A percentile compares a stretch with the other conserved stretches of the same genome.
These are phyloP conservation scores for thale cress (Arabidopsis thaliana) DNA, from an alignment of 345 rosid genomes.

Conservation along the genomic window DNA sequence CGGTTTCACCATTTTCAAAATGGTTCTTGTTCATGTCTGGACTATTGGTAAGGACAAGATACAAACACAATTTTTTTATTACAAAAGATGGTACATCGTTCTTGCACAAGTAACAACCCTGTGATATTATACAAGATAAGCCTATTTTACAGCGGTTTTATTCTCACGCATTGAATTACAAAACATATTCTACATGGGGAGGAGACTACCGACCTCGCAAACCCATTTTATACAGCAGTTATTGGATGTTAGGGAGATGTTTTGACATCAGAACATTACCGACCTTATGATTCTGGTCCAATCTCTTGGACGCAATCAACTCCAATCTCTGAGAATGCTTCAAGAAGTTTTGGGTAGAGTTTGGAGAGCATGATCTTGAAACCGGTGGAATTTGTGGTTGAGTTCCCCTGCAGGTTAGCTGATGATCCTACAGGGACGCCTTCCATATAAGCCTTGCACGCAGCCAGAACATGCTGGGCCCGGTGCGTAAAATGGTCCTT, in stretches of 20 bases:
- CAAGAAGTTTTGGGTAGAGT: conserved; percentile 75
- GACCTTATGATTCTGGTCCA: conserved; percentile 35
- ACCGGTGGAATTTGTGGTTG: conserved; percentile 69
- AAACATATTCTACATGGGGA: conserved; percentile 39
- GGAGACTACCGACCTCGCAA: conserved; percentile 22
- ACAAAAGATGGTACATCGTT: conserved; percentile 36
- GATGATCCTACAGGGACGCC: conserved; percentile 67
- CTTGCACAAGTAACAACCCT: conserved; percentile 24
- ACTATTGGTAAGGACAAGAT: conserved; percentile 61
- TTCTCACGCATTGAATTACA: conserved; percentile 39
- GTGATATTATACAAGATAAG: conserved; percentile 31
- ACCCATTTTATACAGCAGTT: conserved; percentile 36
- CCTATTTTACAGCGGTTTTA: conserved; percentile 42
- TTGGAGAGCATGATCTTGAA: conserved; percentile 95
- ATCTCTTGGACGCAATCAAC: conserved; percentile 62
- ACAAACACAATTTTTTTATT: conserved; percentile 32
- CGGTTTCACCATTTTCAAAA: conserved; percentile 74
- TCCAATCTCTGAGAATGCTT: conserved; percentile 72
- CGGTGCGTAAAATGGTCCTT: conserved; percentile 69
- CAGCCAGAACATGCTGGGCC: conserved; percentile 52
- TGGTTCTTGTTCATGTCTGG: conserved; percentile 77
- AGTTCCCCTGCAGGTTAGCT: conserved; percentile 44
- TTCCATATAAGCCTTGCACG: conserved; percentile 81
- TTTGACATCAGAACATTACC: conserved; percentile 9
- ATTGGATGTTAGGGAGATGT: conserved; percentile 41